Base-by-base conservation (phyloP, 768 basidiomycete genomes). In the Panus rudis region DNA sequence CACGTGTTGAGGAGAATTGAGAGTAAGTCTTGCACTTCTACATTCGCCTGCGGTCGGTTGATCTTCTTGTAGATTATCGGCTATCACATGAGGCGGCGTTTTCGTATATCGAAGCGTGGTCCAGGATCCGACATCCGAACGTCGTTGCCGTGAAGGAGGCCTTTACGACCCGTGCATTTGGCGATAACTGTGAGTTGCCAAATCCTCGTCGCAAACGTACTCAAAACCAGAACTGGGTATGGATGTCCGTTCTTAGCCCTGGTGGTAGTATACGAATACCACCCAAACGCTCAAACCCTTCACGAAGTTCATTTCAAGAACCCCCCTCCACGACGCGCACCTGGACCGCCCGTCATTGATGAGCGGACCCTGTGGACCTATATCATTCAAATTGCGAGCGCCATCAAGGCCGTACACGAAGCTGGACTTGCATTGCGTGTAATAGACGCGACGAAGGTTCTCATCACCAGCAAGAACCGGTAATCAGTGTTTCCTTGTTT, bases 321-420 rank as follows among this genome's bases (percentile, higher is more conserved):
- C 23, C n/a, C n/a, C n/a, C n/a, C n/a, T n/a, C n/a, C n/a, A n/a
- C n/a, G n/a, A n/a, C 76, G 73, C 52, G 58, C 72, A 11, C 56
- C 66, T 13, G 52, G 57, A 3, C 66, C 60, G 41, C 52, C 63
- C 40, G 48, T 42, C 25, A 65, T 98, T 17, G 73, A 85, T 0
- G 96, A 99, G 60, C 72, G 82, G 14, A 79, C 82, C 0, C 59
- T 99, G 3, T 99, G 96, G 96, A 84, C 84, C 3, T 97, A 92
- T 56, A 78, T 96, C 37, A 75, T 91, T 17, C 96, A 99, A 61
- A 78, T 97, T 43, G 81, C 85, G 4, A 82, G 76, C 48, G 93
- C 89, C 1, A 78, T 98, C 62, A 91, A 85, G 63, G 78, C 76
- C 34, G 81, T 87, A 0, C 96, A 99, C 57, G 82, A 84, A 39